Conservation (phyloP, 495 filamentous ascomycete genomes). For the Sphaerosporella brunnea region DNA sequence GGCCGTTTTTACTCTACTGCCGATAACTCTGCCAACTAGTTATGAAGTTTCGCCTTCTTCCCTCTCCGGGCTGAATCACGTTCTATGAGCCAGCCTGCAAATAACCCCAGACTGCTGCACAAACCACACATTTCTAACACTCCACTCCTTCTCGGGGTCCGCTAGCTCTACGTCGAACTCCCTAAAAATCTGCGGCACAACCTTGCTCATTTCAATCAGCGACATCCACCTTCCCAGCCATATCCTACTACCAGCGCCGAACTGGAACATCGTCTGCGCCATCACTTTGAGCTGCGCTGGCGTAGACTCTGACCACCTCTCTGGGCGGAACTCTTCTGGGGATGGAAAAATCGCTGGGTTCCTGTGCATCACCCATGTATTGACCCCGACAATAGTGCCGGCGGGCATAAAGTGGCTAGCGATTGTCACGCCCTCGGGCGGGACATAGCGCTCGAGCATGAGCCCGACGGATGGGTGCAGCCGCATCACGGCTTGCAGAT, state of each 20-base stretch:
- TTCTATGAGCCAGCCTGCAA: too few relatives aligned
- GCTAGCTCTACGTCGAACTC: not conserved
- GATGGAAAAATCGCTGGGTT: slow-evolving; percentile 38
- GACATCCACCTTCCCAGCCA: not conserved
- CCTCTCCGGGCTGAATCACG: too few relatives aligned
- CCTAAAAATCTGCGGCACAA: not conserved
- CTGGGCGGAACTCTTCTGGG: slow-evolving; percentile 36
- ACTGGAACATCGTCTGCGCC: not conserved
- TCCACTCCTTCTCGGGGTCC: not conserved
- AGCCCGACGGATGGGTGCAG: slow-evolving; percentile 45
- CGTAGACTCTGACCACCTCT: slow-evolving; percentile 39
- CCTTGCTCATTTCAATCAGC: not conserved
- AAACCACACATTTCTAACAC: not conserved
- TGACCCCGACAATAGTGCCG: slow-evolving; percentile 43
- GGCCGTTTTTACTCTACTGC: too few relatives aligned
- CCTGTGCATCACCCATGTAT: slow-evolving; percentile 40
- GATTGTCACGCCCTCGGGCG: slow-evolving; percentile 34
- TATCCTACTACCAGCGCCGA: not conserved
- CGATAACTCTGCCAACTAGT: too few relatives aligned
- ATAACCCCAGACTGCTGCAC: not conserved
- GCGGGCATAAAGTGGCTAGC: slow-evolving; percentile 35
- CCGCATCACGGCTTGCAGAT: slow-evolving; percentile 49
- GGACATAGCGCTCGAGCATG: slow-evolving; percentile 47
- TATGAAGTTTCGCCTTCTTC: too few relatives aligned
- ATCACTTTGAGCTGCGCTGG: slow-evolving; percentile 19